These are phyloP conservation scores for Termitomyces sp. DNA, from an alignment of 768 basidiomycete genomes.

Conservation along the genomic window DNA sequence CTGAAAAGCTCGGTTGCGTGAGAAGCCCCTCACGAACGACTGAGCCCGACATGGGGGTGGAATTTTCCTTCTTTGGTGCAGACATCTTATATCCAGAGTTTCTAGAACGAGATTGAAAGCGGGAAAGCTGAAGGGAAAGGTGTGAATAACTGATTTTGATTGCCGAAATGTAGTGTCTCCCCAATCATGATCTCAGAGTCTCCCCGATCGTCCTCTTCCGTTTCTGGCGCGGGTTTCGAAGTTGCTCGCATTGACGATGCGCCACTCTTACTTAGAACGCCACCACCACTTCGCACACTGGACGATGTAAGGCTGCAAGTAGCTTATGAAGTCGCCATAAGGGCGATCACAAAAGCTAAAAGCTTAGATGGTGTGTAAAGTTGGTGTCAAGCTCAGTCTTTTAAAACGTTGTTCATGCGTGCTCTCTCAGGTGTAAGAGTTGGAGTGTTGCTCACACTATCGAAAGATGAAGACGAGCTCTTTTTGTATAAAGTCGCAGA, in stretches of 20 bases:
- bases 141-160: slow-evolving; percentile 1
- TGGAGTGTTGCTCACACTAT: slow-evolving; percentile 58
- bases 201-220: slow-evolving; percentile 5
- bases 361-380: slow-evolving; percentile 37
- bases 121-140: not conserved
- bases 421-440: slow-evolving; percentile 39
- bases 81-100: not conserved
- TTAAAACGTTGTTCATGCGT: not conserved
- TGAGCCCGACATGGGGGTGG: not conserved
- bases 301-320: slow-evolving; percentile 59
- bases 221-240: not conserved
- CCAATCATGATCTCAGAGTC: slow-evolving; percentile 11
- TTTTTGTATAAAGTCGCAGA: slow-evolving; percentile 56
- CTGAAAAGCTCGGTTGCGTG: not conserved
- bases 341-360: slow-evolving; percentile 47
- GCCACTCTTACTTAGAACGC: not conserved
- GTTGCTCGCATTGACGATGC: not conserved
- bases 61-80: not conserved
- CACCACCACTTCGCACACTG: slow-evolving; percentile 41
- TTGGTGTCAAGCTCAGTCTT: not conserved
- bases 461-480: slow-evolving; percentile 49
- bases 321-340: slow-evolving; percentile 51
- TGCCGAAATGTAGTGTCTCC: not conserved
- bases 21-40: not conserved
- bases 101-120: not conserved